Evolutionary conservation across 2,329 filamentous ascomycete species (phyloP).

Genomic region (Gaeumannomyces sp.): DNA sequence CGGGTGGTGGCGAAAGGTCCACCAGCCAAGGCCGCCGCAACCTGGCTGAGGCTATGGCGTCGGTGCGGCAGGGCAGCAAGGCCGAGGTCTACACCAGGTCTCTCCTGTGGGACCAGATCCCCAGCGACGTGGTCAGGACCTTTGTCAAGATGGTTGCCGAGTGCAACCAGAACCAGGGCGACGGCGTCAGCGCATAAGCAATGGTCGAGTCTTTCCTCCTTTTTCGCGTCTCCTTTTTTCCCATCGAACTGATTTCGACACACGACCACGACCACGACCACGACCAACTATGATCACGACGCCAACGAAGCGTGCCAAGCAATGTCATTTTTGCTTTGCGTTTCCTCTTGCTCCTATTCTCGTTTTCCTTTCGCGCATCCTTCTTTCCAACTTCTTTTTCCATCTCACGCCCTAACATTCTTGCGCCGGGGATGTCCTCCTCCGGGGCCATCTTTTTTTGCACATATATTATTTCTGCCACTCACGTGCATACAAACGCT

Average conservation of each 20-base stretch:
- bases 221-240: not conserved
- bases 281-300: slow-evolving; percentile 9
- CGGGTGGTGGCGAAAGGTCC: slow-evolving; percentile 38
- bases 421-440: not conserved
- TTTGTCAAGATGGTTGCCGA: slow-evolving; percentile 89
- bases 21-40: slow-evolving; percentile 63
- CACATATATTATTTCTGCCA: slow-evolving; percentile 6
- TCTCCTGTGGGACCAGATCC: slow-evolving; percentile 90
- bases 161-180: slow-evolving; percentile 43
- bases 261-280: slow-evolving; percentile 3
- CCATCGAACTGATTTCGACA: not conserved
- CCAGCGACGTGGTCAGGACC: slow-evolving; percentile 81
- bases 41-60: slow-evolving; percentile 72
- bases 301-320: slow-evolving; percentile 7
- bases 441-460: not conserved
- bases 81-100: slow-evolving; percentile 91
- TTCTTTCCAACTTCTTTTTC: not conserved
- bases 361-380: slow-evolving; percentile 3
- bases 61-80: slow-evolving; percentile 68
- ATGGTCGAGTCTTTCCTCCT: slow-evolving; percentile 1
- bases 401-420: slow-evolving; percentile 12
- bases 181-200: slow-evolving; percentile 22
- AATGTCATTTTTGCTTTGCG: slow-evolving; percentile 15
- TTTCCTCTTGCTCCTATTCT: not conserved
- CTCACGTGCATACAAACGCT: slow-evolving; percentile 4